Percentiles rank a stretch among this genome's conserved stretches.
phyloP scores from a whole-genome alignment of 441 rosid species.

The Geranium incanum region DNA sequence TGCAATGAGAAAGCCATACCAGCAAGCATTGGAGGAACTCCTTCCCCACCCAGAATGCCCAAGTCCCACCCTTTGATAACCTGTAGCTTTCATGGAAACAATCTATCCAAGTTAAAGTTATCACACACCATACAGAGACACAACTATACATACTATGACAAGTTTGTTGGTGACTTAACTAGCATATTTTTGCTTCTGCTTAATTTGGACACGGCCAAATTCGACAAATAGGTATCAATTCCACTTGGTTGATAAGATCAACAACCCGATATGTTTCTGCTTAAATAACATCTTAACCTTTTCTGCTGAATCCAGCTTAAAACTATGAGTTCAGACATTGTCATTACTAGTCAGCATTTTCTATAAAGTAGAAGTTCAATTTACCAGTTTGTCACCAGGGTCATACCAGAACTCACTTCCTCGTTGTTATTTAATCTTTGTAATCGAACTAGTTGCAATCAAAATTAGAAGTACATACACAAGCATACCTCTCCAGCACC shows the following conservation, averaged over 20 bases:
- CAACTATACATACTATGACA: too few species aligned
- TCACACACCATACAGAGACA: not conserved
- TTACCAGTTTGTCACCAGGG: not conserved
- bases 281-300: not conserved
- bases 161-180: too few species aligned
- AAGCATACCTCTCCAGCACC: constrained; percentile 76
- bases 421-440: not conserved
- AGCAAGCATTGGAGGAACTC: constrained; percentile 79
- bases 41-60: constrained; percentile 79
- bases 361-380: not conserved
- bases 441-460: not conserved
- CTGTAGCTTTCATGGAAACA: constrained; percentile 24
- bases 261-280: not conserved
- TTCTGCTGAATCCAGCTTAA: not conserved
- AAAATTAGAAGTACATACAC: not conserved
- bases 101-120: not conserved
- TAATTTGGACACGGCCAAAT: too few species aligned
- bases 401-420: not conserved
- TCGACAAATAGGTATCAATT: not conserved
- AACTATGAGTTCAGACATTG: not conserved
- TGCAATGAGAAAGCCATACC: constrained; percentile 30
- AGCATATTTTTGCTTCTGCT: too few species aligned
- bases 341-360: not conserved
- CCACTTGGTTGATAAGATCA: not conserved
- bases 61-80: constrained; percentile 90